Evolutionary conservation across 805 yeast species (phyloP).

Genomic region (Kazachstania kunashirensis): DNA sequence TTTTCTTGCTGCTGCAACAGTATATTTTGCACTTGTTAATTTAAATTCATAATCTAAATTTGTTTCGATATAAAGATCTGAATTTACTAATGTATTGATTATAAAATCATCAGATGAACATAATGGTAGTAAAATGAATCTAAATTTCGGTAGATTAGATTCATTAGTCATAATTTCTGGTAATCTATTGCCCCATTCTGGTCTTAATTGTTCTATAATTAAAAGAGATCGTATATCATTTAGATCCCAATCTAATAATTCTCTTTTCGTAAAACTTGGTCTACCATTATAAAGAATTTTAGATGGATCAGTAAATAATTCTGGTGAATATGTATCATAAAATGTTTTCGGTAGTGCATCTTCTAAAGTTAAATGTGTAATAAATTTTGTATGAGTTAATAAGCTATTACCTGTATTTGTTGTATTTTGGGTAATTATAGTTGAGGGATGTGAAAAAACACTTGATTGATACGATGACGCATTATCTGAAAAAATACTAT

Average conservation of each 20-base stretch:
- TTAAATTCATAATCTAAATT: constrained; percentile 45
- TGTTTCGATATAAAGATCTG: constrained; percentile 61
- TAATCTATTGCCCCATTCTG: constrained; percentile 47
- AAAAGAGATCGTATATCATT: constrained; percentile 60
- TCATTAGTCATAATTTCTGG: constrained; percentile 33
- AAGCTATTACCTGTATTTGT: constrained; percentile 7
- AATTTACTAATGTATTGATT: constrained; percentile 39
- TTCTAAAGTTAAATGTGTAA: constrained; percentile 30
- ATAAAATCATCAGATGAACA: constrained; percentile 41
- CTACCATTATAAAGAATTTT: constrained; percentile 43
- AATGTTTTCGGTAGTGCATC: constrained; percentile 46
- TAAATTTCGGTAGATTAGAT: constrained; percentile 31
- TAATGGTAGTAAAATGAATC: constrained; percentile 44
- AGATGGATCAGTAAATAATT: constrained; percentile 37
- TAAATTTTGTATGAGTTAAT: constrained; percentile 6
- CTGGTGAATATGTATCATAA: constrained; percentile 49
- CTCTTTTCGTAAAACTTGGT: constrained; percentile 53
- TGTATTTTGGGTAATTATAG: constrained; percentile 12
- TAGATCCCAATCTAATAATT: constrained; percentile 58
- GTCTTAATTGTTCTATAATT: constrained; percentile 40
- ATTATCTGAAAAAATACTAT: constrained; percentile 15
- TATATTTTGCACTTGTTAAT: constrained; percentile 50
- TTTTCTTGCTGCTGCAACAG: constrained; percentile 47
- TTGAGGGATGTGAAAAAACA: constrained; percentile 22
- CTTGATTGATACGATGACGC: constrained; percentile 21